Conservation (phyloP, 768 basidiomycete genomes). For the Solioccasus polychromus region DNA sequence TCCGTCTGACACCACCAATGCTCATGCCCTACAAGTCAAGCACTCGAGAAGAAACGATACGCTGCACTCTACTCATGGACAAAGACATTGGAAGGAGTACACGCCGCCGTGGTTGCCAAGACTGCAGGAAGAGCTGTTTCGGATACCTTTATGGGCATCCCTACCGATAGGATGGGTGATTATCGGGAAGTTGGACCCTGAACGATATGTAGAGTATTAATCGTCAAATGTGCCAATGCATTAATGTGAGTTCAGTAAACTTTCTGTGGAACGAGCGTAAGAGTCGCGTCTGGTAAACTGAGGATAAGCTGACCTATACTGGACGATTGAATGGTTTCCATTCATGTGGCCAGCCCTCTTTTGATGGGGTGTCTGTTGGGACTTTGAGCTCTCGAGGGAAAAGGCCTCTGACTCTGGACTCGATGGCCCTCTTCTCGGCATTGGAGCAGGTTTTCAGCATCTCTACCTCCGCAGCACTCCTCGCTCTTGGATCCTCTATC, state of each 20-base stretch:
- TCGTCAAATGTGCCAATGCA: not conserved
- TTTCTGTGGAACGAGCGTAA: slow-evolving; percentile 5
- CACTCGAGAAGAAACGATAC: slow-evolving; percentile 84
- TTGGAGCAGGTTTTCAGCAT: slow-evolving; percentile 59
- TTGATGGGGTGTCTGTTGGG: slow-evolving; percentile 82
- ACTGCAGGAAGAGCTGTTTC: slow-evolving; percentile 41
- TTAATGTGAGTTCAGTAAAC: slow-evolving; percentile 2
- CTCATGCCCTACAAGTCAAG: slow-evolving; percentile 56
- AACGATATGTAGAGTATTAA: slow-evolving; percentile 9
- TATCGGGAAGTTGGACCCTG: slow-evolving; percentile 29
- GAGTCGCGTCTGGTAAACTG: not conserved
- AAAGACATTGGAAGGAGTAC: slow-evolving; percentile 72
- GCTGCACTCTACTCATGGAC: slow-evolving; percentile 80
- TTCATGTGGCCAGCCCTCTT: slow-evolving; percentile 82
- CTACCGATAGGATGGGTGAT: slow-evolving; percentile 31
- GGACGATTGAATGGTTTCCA: slow-evolving; percentile 69
- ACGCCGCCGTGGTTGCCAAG: slow-evolving; percentile 73
- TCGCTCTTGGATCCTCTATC: slow-evolving; percentile 68
- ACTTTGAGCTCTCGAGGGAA: slow-evolving; percentile 86
- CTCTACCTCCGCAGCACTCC: slow-evolving; percentile 55
- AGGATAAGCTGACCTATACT: slow-evolving; percentile 25
- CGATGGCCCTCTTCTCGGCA: slow-evolving; percentile 65
- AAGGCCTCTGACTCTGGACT: slow-evolving; percentile 74
- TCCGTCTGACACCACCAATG: not conserved
- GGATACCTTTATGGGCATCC: slow-evolving; percentile 34